Percentiles rank a stretch among this genome's conserved stretches.
These are phyloP conservation scores for Cordia subcordata DNA, from an alignment of 257 asterid species.

Conservation along the genomic window DNA sequence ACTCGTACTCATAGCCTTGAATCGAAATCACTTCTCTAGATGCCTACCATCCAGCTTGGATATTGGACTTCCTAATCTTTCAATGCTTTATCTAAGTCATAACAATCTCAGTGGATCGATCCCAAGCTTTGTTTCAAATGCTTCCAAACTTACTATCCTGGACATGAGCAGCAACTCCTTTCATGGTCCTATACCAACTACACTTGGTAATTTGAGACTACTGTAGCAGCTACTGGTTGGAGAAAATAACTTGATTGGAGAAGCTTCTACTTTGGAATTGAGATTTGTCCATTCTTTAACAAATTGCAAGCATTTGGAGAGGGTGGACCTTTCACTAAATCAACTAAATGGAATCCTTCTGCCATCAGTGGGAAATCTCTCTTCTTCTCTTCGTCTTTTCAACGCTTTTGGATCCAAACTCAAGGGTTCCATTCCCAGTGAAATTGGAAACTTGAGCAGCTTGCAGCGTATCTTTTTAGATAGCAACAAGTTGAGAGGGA, in stretches of 20 bases:
- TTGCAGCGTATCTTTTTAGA: too few relatives aligned
- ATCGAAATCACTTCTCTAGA: conserved; percentile 15
- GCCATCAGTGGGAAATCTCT: too few relatives aligned
- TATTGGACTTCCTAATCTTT: too few relatives aligned
- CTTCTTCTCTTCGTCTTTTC: background rate
- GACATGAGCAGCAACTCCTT: conserved; percentile 21
- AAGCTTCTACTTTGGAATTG: conserved; percentile 11
- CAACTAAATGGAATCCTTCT: background rate
- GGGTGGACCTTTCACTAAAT: background rate
- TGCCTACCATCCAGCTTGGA: too few relatives aligned
- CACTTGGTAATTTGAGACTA: too few relatives aligned
- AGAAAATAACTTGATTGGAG: conserved; percentile 18
- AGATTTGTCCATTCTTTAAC: conserved; percentile 27
- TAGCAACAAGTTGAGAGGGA: too few relatives aligned
- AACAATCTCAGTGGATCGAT: conserved; percentile 28
- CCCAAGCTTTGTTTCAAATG: conserved; percentile 27
- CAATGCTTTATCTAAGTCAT: conserved; percentile 28
- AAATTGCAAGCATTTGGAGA: conserved; percentile 17
- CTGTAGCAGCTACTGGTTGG: background rate
- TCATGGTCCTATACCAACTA: conserved; percentile 28
- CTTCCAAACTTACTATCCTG: conserved; percentile 24
- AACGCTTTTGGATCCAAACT: background rate
- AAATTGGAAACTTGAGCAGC: too few relatives aligned
- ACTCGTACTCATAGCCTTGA: conserved; percentile 5
- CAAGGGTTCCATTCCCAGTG: background rate